Conservation (phyloP, 331 rosid species). For the Prunus yedoensis region DNA sequence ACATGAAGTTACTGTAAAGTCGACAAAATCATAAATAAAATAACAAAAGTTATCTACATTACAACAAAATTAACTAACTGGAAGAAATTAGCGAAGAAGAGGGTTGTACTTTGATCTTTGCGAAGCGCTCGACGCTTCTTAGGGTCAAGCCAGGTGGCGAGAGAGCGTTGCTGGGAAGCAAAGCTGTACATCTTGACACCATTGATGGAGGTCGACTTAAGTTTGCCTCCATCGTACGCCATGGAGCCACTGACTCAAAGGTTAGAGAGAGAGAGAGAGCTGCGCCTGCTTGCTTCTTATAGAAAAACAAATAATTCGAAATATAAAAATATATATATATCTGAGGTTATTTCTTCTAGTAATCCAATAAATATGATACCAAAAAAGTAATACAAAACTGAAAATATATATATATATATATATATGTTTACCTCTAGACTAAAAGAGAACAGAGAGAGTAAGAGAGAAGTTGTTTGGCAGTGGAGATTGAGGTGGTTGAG, state of each 20-base stretch:
- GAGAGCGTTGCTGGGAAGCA: slow-evolving; percentile 80
- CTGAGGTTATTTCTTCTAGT: too few species aligned
- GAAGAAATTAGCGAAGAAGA: not conserved
- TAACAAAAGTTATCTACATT: not conserved
- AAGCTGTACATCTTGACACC: slow-evolving; percentile 73
- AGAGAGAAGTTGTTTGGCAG: too few species aligned
- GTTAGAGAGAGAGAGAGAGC: not conserved
- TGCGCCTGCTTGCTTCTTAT: not conserved
- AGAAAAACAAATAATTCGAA: not conserved
- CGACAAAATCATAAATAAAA: not conserved
- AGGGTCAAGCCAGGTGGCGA: slow-evolving; percentile 66
- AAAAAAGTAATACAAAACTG: too few species aligned
- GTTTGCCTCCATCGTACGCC: slow-evolving; percentile 68
- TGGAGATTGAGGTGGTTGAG: too few species aligned
- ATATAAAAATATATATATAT: too few species aligned
- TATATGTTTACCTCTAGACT: too few species aligned
- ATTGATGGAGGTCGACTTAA: slow-evolving; percentile 66
- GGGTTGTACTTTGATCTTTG: slow-evolving; percentile 47
- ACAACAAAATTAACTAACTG: not conserved
- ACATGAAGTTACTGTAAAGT: not conserved
- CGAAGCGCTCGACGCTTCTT: slow-evolving; percentile 71
- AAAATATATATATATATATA: too few species aligned
- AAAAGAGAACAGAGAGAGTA: too few species aligned
- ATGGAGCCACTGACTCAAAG: slow-evolving; percentile 26
- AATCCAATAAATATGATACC: too few species aligned